Evolutionary conservation across 139 green algal genomes (phyloP), one percentile per base, ranked within the genome.

Genomic region (Nannochloris sp.): DNA sequence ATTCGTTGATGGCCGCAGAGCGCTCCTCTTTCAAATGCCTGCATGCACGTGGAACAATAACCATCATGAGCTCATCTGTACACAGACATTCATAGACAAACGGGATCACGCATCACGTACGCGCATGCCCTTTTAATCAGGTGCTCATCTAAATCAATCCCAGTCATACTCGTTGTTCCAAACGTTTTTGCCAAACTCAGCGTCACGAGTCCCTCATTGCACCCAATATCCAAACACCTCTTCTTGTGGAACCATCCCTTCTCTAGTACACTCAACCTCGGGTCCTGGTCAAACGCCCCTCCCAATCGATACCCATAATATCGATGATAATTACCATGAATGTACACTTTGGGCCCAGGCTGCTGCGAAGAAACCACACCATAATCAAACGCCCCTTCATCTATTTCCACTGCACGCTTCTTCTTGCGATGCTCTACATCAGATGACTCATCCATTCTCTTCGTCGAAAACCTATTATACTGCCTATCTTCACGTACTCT

Each of bases 131-230:
- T 76, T 20, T 66, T 66, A 23, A 94, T 71, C 20, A 94, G 84
- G 29, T 43, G 36, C 2, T 49, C 43, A 63, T 96, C 90, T n/a
- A 96, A 90, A 76, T 96, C 90, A 49, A 95, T 80, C 0, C 90
- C 89, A 17, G 85, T 63, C 68, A 86, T 85, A 66, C 64, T 76
- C 8, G 56, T 61, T 2, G 68, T 63, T 43, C 67, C 62, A 62
- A 85, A 90, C 3, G 58, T 59, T 2, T 63, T 53, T 5, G 79
- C 89, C 17, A 95, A 50, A 4, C 78, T 79, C 49, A 95, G 72
- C 4, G 87, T 94, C 12, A 97, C 61, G n/a, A 91, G 49, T 20
- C 90, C 90, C 66, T 91, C 89, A 67, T 97, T 95, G 85, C 90
- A 97, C 37, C 90, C 90, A 14, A 97, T 75, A 70, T 97, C 90